Conservation (phyloP, 2,329 filamentous ascomycete species). For the Penicillium sumatraense region DNA sequence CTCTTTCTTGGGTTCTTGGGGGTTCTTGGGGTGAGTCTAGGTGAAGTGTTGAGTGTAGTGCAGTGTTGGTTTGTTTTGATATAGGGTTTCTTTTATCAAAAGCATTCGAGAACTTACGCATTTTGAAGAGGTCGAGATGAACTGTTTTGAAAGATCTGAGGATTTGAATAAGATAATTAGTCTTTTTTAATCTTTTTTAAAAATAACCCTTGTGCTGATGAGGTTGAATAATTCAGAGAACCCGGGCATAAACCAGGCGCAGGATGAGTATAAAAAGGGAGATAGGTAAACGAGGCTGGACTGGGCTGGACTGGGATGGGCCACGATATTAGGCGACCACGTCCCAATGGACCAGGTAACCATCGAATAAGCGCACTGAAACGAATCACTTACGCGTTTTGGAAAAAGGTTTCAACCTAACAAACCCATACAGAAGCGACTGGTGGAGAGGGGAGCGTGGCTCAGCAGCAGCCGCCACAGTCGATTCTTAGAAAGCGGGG, state of each 20-base stretch:
- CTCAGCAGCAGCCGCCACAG: constrained; percentile 2
- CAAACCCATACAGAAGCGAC: not conserved
- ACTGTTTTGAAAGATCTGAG: not conserved
- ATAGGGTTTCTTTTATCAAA: not conserved
- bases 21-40: no score
- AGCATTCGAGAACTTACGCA: not conserved
- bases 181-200: no score
- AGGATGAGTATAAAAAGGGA: not conserved
- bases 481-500: constrained; percentile 2
- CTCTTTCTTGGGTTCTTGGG: not conserved
- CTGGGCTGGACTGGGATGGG: no score
- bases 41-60: no score
- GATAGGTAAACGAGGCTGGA: not conserved
- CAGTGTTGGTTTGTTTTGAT: not conserved
- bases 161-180: not conserved
- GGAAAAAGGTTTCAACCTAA: not conserved
- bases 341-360: not conserved
- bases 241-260: not conserved
- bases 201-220: no score
- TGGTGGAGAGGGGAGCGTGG: constrained; percentile 1
- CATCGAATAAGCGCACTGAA: not conserved
- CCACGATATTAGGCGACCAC: not conserved
- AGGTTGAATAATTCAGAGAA: not conserved
- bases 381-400: constrained; percentile 2
- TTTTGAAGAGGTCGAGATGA: not conserved